Evolutionary conservation across 2,329 filamentous ascomycete species (phyloP).

Genomic region (Chrysosporium keratinophilum): DNA sequence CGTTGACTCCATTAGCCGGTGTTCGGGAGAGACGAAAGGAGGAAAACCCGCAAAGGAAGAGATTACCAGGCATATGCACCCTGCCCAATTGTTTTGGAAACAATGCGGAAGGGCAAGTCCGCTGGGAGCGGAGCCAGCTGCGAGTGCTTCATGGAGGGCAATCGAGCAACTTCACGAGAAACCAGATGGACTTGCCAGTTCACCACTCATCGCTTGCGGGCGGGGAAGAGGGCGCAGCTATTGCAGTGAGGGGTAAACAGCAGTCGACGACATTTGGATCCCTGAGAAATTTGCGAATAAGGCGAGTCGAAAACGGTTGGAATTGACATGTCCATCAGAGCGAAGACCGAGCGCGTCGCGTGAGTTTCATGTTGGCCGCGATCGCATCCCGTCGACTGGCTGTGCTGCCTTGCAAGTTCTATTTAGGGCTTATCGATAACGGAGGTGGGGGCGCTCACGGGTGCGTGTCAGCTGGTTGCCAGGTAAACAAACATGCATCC

Average conservation of each 20-base stretch:
- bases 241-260: background rate
- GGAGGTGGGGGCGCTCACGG: background rate
- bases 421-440: constrained; percentile 10
- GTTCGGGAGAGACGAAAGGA: background rate
- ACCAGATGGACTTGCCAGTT: background rate
- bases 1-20: background rate
- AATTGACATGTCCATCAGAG: background rate
- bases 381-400: background rate
- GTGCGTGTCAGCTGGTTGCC: constrained; percentile 12
- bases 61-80: constrained; percentile 90
- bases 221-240: background rate
- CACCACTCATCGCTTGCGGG: background rate
- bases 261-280: background rate
- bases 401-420: background rate
- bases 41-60: constrained; percentile 18
- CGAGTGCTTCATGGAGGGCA: constrained; percentile 53
- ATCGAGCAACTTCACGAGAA: background rate
- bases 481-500: constrained; percentile 15
- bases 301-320: background rate
- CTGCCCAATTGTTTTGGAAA: constrained; percentile 92
- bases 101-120: constrained; percentile 82
- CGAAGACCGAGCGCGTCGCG: constrained; percentile 7
- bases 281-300: background rate
- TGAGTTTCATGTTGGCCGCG: constrained; percentile 3
- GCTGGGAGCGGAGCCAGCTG: constrained; percentile 76